Conservation (phyloP, 2,329 filamentous ascomycete genomes). For the Epichloe typhina region DNA sequence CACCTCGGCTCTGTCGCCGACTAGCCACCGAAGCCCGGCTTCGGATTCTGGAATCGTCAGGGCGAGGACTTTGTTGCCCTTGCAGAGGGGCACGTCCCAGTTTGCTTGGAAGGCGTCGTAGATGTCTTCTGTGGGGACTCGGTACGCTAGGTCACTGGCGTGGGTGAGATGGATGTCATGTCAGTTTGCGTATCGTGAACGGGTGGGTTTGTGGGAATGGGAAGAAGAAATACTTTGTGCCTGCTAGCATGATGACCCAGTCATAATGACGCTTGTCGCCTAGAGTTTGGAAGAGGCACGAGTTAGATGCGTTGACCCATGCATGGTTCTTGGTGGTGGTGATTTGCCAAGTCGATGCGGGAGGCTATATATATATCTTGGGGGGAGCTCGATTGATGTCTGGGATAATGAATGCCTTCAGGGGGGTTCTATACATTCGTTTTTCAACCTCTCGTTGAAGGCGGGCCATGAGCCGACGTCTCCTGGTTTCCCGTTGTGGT, state of each 20-base stretch:
- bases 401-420: not conserved
- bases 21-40: conserved; percentile 15
- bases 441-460: conserved; percentile 19
- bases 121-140: conserved; percentile 26
- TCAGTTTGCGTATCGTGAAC: not conserved
- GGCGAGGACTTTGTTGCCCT: conserved; percentile 43
- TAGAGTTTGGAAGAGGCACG: conserved; percentile 1
- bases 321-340: no score
- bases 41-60: conserved; percentile 47
- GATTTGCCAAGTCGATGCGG: no score
- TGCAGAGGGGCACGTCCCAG: conserved; percentile 38
- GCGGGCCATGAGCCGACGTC: conserved; percentile 29
- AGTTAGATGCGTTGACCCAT: no score
- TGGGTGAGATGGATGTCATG: not conserved
- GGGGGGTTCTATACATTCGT: conserved; percentile 18
- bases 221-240: conserved; percentile 37
- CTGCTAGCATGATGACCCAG: conserved; percentile 51
- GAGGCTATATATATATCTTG: not conserved
- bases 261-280: conserved; percentile 28
- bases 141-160: conserved; percentile 36
- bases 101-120: conserved; percentile 33
- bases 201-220: not conserved
- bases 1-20: conserved; percentile 27
- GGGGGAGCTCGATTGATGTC: not conserved
- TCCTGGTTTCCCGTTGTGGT: conserved; percentile 37